A percentile compares a stretch with the other conserved stretches of the same genome.
phyloP scores from a whole-genome alignment of 495 filamentous ascomycete genomes.

The Amorphotheca resinae region DNA sequence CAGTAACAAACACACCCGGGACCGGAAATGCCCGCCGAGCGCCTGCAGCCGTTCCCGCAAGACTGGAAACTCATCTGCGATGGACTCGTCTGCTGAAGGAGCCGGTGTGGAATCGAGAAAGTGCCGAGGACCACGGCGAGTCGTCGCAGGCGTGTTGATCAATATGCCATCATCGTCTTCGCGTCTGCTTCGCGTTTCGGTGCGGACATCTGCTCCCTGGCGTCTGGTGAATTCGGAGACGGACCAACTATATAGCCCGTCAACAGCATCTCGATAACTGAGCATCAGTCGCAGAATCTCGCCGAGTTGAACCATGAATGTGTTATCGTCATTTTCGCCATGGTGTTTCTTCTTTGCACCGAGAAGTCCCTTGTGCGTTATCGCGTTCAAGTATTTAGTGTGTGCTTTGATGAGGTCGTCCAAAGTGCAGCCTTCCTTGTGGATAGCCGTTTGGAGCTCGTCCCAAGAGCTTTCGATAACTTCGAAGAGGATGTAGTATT shows the following conservation, averaged over 20 bases:
- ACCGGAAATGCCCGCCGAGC: constrained; percentile 61
- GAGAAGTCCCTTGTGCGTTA: constrained; percentile 92
- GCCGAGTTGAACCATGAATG: constrained; percentile 83
- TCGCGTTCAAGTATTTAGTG: constrained; percentile 75
- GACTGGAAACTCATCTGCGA: constrained; percentile 53
- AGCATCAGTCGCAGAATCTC: constrained; percentile 93
- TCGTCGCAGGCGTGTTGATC: constrained; percentile 18
- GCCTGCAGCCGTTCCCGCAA: constrained; percentile 57
- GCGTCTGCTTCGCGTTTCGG: constrained; percentile 51
- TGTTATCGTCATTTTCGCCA: constrained; percentile 46
- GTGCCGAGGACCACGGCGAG: constrained; percentile 15
- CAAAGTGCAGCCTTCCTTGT: constrained; percentile 72
- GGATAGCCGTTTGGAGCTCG: constrained; percentile 66
- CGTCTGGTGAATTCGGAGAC: constrained; percentile 86
- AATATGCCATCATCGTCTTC: constrained; percentile 24
- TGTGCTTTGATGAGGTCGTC: constrained; percentile 93
- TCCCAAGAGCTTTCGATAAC: constrained; percentile 95
- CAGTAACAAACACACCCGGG: constrained; percentile 64
- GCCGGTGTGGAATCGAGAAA: constrained; percentile 14
- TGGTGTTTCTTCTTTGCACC: constrained; percentile 43
- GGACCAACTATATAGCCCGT: constrained; percentile 86
- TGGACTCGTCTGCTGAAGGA: constrained; percentile 9
- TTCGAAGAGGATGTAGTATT: constrained; percentile 98
- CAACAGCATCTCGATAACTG: constrained; percentile 81
- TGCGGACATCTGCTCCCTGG: constrained; percentile 69